Conservation (phyloP, 345 rosid species). For the sweet orange (Citrus sinensis) region DVS_A1.0 CM039166.1:23338501-23339000, state of each 20-base stretch:
- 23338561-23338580: not conserved
- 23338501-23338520: not conserved
- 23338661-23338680: not conserved
- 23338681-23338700: not conserved
- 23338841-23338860: not conserved
- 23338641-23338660: not conserved
- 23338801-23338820: not conserved
- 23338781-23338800: not conserved
- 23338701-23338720: not conserved
- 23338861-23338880: conserved; percentile 2
- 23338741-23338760: not conserved
- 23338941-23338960: conserved; percentile 37
- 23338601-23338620: not conserved
- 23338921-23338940: conserved; percentile 32
- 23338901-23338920: conserved; percentile 22
- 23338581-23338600: not conserved
- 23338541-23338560: not conserved
- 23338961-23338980: conserved; percentile 27
- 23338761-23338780: not conserved
- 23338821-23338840: not conserved
- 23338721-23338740: not conserved
- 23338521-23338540: not conserved
- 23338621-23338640: not conserved
- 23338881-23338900: conserved; percentile 33
- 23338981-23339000: conserved; percentile 20